A percentile compares a stretch with the other conserved stretches of the same genome.
Conservation (phyloP, 192 early-diverging fungal genomes). For the Coemansia sp. region DNA sequence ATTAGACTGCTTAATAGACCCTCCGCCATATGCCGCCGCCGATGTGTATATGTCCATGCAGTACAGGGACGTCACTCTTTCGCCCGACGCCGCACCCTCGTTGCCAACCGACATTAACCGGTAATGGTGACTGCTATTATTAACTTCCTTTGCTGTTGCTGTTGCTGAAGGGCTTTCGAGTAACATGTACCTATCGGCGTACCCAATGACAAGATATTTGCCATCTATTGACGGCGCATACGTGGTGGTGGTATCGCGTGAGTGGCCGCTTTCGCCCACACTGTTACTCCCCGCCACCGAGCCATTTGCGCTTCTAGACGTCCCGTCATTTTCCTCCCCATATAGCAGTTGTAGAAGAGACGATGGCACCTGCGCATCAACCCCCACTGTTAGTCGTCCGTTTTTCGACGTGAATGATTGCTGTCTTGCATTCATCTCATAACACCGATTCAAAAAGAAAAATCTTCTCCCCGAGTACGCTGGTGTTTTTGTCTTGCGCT, state of each 20-base stretch:
- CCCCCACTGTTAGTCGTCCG: constrained; percentile 6
- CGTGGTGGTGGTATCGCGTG: constrained; percentile 1
- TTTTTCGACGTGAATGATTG: constrained; percentile 27
- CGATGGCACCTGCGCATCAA: constrained; percentile 21
- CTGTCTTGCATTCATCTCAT: constrained; percentile 5
- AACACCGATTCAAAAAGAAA: neutral
- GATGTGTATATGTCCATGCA: constrained; percentile 35
- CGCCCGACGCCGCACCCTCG: constrained; percentile 26
- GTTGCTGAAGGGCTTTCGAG: constrained; percentile 12
- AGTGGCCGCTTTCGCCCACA: neutral
- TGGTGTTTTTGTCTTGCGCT: neutral
- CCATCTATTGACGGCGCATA: constrained; percentile 33
- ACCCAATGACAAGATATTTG: constrained; percentile 27
- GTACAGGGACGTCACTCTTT: constrained; percentile 34
- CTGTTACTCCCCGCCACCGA: neutral
- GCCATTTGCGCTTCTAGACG: neutral
- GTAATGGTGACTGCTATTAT: constrained; percentile 3
- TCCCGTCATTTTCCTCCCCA: constrained; percentile 10
- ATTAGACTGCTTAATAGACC: neutral
- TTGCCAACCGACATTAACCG: constrained; percentile 40
- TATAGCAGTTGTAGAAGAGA: constrained; percentile 32
- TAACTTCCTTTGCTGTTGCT: neutral
- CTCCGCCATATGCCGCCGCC: neutral
- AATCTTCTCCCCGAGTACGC: neutral
- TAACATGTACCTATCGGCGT: constrained; percentile 35